Evolutionary conservation across 345 rosid species (phyloP).

Genomic region (Passiflora organensis): DNA sequence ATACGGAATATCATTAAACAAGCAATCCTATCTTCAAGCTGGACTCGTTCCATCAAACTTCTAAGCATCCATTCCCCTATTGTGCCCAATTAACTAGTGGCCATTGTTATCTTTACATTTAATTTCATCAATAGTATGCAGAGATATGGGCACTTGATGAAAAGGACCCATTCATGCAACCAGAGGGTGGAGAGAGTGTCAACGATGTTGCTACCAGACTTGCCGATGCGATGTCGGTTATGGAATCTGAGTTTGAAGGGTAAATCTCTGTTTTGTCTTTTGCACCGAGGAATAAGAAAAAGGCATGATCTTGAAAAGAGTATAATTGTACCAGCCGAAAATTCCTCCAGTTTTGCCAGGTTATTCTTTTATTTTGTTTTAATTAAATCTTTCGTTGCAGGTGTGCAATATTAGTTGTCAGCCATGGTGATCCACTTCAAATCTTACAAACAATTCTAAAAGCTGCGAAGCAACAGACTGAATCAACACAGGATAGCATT

Average conservation of each 20-base stretch:
- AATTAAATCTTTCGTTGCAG: conserved; percentile 23
- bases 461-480: conserved; percentile 41
- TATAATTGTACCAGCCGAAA: background rate
- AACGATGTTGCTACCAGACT: conserved; percentile 78
- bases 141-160: conserved; percentile 89
- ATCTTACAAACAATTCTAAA: conserved; percentile 66
- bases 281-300: background rate
- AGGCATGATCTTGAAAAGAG: background rate
- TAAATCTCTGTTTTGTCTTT: conserved; percentile 21
- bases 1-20: too few relatives aligned
- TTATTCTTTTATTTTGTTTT: background rate
- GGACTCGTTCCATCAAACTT: too few relatives aligned
- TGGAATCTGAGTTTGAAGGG: conserved; percentile 77
- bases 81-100: too few relatives aligned
- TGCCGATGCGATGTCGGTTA: conserved; percentile 40
- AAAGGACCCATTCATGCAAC: conserved; percentile 62
- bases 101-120: too few relatives aligned
- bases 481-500: conserved; percentile 18
- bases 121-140: conserved; percentile 38
- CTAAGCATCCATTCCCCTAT: too few relatives aligned
- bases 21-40: too few relatives aligned
- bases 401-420: conserved; percentile 60
- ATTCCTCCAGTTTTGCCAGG: background rate
- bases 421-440: conserved; percentile 96
- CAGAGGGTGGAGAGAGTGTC: conserved; percentile 86